Evolutionary conservation across 495 filamentous ascomycete genomes (phyloP), one percentile per base, ranked within the genome.

Genomic region (Pyrenula massariospora): DNA sequence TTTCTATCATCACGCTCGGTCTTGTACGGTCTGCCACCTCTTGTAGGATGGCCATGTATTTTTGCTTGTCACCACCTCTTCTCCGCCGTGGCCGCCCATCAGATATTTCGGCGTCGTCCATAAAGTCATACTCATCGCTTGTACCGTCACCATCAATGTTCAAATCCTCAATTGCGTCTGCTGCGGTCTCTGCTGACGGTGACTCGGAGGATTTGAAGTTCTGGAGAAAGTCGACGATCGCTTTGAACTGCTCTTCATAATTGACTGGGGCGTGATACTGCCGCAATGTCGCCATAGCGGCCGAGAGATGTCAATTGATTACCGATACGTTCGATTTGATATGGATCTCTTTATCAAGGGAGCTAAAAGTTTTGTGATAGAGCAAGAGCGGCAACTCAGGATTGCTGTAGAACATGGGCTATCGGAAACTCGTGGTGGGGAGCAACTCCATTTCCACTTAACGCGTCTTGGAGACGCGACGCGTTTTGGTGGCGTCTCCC

Each of bases 41-140:
- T 64, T 96, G 91, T 65, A 98, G 75, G 67, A 92, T 78, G 55
- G 91, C 82, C 81, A 89, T 86, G 70, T 98, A 98, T 73, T 97
- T 97, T 64, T 84, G 71, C 66, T 86, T 88, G 19, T 52, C 50
- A 1, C 84, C 81, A 58, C 81, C 72, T 57, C 67, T 67, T 63
- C 62, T 70, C 61, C 64, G 67, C 60, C 68, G 53, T 70, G 60
- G 75, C 60, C 60, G 73, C 63, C 62, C 70, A 54, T 58, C 68
- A 58, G 60, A 77, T 50, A 81, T 81, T 57, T 87, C 85, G 51
- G 82, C 83, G 70, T 96, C 87, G 63, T 95, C 88, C 87, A 95
- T 89, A 70, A 95, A 89, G 64, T 95, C 90, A 65, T 96, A 91
- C 62, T 95, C 91, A 65, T 96, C 91, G 71, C 87, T 91, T n/a